Evolutionary conservation across 495 filamentous ascomycete genomes (phyloP), one percentile per base, ranked within the genome.

Genomic region (Apodospora peruviana): DNA sequence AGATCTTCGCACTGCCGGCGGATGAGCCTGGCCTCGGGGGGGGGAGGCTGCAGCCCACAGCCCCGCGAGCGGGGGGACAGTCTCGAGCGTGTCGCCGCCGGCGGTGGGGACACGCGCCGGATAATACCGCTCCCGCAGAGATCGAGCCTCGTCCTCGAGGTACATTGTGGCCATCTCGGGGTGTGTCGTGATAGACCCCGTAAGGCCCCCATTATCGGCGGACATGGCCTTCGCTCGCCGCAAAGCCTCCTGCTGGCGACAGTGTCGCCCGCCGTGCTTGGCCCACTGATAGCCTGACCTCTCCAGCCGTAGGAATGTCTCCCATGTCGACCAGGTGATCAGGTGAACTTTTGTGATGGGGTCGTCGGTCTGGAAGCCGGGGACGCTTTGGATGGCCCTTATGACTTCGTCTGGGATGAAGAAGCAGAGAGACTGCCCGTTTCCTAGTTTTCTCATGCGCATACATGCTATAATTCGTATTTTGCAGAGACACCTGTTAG

Each of bases 351-450:
- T 68, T 3, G 57, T 50, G 8, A 73, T 58, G 1, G 34, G 45
- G 2, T 23, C 19, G 9, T 37, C 3, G 3, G 10, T 12, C 0
- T 20, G 27, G 2, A 51, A 14, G 1, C 35, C 16, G 2, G 27
- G 34, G n/a, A 43, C 17, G 0, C 17, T 39, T 0, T 58, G 53
- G 12, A 78, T 74, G 40, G 68, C 73, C 18, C 39, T 58, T 18
- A 69, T 52, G 45, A 87, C 74, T 41, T 86, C 81, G 0, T 58
- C 43, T 0, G 81, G 70, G 1, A 76, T 65, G 42, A 70, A 79
- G 36, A 85, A 83, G 0, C 77, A 66, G 0, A 85, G 77, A 0
- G 82, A 82, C 45, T 86, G 83, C 0, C 82, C 80, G 18, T 71
- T 52, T 1, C 80, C 81, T 4, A 86, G 66, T 52, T 79, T 77